Evolutionary conservation across 2,329 filamentous ascomycete genomes (phyloP).

Genomic region (Tolypocladium guangdongense): DNA sequence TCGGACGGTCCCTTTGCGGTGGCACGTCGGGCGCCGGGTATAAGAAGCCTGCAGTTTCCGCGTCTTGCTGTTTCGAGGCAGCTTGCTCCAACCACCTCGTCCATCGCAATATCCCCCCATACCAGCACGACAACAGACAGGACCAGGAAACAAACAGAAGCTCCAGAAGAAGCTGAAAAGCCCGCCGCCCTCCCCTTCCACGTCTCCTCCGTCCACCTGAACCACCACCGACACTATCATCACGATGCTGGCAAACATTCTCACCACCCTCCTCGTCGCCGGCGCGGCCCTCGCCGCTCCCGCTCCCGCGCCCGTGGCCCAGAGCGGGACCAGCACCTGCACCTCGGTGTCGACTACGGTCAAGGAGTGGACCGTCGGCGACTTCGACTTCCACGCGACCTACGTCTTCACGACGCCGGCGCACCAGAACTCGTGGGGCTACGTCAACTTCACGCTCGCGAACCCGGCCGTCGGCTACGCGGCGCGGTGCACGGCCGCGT

Average conservation of each 20-base stretch:
- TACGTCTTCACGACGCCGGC: conserved; percentile 39
- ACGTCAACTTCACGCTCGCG: conserved; percentile 36
- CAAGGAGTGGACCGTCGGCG: conserved; percentile 26
- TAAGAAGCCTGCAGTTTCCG: neutral
- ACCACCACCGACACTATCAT: neutral
- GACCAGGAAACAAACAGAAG: too few relatives aligned
- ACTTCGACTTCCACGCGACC: conserved; percentile 37
- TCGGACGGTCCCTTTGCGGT: neutral
- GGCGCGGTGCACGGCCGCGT: conserved; percentile 28
- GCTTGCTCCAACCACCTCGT: neutral
- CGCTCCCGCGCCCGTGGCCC: neutral
- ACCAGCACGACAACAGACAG: too few relatives aligned
- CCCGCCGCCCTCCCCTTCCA: too few relatives aligned
- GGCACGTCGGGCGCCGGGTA: neutral
- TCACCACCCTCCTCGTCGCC: conserved; percentile 13
- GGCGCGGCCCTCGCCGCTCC: conserved; percentile 13
- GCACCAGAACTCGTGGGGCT: conserved; percentile 38
- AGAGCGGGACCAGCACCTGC: conserved; percentile 7
- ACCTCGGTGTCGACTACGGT: conserved; percentile 9
- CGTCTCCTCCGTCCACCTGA: neutral
- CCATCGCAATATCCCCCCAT: neutral
- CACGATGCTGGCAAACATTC: conserved; percentile 9
- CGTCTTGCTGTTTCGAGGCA: neutral
- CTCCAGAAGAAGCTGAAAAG: too few relatives aligned
- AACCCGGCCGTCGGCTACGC: conserved; percentile 31